Evolutionary conservation across 208 protist species (phyloP).

Genomic region (Leishmania arabica): DNA sequence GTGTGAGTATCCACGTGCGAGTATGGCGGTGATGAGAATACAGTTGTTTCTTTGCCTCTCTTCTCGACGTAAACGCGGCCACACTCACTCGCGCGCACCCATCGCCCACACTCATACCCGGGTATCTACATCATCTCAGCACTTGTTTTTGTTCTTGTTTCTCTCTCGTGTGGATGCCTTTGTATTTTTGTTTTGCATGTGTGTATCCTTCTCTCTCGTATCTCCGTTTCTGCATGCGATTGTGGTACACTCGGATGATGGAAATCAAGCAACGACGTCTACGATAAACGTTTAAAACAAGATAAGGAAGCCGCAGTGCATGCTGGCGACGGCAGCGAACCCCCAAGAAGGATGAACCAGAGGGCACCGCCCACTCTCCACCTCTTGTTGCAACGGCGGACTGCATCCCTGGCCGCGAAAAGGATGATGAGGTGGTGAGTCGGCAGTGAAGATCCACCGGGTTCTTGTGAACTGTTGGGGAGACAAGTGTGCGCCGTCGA

Average conservation of each 20-base stretch:
- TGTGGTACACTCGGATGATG: not conserved
- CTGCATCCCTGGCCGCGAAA: not conserved
- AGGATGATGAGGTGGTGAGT: not conserved
- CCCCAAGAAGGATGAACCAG: not conserved
- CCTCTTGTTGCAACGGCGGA: not conserved
- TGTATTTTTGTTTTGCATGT: not conserved
- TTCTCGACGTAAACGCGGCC: not conserved
- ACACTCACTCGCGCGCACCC: not conserved
- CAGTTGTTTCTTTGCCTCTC: not conserved
- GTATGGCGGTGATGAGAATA: not conserved
- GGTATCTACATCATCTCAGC: not conserved
- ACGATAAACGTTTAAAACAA: not conserved
- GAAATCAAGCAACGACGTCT: not conserved
- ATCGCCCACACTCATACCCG: not conserved
- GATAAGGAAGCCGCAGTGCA: not conserved
- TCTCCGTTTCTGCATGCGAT: not conserved
- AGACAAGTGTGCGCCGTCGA: not conserved
- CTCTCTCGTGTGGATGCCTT: not conserved
- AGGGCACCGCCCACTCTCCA: too few species aligned
- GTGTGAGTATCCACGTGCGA: not conserved
- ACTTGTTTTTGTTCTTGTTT: not conserved
- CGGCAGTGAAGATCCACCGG: not conserved
- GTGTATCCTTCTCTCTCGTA: constrained; percentile 8
- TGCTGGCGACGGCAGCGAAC: too few species aligned
- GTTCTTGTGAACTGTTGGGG: not conserved